Conservation (phyloP, 1,284 basidiomycete genomes). For the Heliocybe sulcata region DNA sequence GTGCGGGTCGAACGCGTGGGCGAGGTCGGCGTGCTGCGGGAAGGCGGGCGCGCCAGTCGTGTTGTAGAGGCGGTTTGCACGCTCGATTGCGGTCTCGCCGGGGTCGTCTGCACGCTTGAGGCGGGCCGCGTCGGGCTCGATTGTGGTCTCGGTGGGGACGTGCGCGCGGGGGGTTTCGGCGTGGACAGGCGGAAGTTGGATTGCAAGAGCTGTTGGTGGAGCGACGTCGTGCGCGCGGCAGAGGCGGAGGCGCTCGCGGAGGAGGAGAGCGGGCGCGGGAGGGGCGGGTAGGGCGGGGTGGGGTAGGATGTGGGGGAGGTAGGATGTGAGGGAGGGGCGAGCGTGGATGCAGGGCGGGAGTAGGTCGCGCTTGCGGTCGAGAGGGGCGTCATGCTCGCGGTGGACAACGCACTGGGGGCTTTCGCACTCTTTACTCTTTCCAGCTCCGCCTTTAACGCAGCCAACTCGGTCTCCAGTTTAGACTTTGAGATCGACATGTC, state of each 20-base stretch:
- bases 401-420: conserved; percentile 25
- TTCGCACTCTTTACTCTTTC: conserved; percentile 40
- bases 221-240: conserved; percentile 7
- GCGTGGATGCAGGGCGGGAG: conserved; percentile 4
- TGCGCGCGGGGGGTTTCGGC: too few relatives aligned
- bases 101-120: too few relatives aligned
- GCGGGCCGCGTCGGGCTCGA: too few relatives aligned
- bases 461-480: conserved; percentile 54
- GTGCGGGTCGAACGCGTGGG: too few relatives aligned
- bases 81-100: too few relatives aligned
- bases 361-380: conserved; percentile 13
- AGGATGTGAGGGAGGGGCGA: conserved; percentile 7
- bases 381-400: conserved; percentile 9
- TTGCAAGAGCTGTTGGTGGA: conserved; percentile 4
- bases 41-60: too few relatives aligned
- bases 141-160: too few relatives aligned
- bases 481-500: conserved; percentile 49
- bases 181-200: too few relatives aligned
- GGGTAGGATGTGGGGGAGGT: conserved; percentile 2
- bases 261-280: conserved; percentile 7
- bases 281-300: background rate
- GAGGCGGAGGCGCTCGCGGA: conserved; percentile 9
- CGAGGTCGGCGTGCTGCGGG: too few relatives aligned
- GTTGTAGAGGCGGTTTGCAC: too few relatives aligned
- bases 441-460: conserved; percentile 57